These are phyloP conservation scores for Boletus subcaerulescens DNA, from an alignment of 768 basidiomycete genomes.

Conservation along the genomic window DNA sequence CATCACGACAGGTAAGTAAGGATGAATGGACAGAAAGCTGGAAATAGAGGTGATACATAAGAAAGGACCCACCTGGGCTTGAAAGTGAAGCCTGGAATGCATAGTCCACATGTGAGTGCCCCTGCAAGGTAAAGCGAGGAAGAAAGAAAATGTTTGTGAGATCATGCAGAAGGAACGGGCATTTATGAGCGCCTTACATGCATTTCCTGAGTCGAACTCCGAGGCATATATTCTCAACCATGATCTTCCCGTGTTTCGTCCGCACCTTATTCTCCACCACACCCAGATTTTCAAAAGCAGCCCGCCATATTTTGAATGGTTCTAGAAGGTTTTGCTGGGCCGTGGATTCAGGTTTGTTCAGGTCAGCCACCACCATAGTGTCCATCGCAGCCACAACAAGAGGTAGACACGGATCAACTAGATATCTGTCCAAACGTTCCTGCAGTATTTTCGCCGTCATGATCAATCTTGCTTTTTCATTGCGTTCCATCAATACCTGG, in stretches of 20 bases:
- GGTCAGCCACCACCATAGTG: background rate
- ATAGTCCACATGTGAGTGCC: conserved; percentile 19
- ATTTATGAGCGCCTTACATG: conserved; percentile 2
- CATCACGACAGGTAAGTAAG: background rate
- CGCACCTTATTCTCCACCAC: conserved; percentile 10
- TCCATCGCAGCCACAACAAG: background rate
- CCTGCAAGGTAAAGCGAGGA: background rate
- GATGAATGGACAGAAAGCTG: too few relatives aligned
- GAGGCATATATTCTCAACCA: background rate
- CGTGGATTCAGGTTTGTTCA: background rate
- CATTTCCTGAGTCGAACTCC: conserved; percentile 6
- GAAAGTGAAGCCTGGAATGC: conserved; percentile 11
- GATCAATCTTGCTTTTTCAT: conserved; percentile 11
- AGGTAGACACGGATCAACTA: conserved; percentile 14
- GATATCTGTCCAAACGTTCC: conserved; percentile 5
- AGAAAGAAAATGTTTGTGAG: background rate
- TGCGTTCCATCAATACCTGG: conserved; percentile 1
- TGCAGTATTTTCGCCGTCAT: conserved; percentile 13
- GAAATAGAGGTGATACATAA: too few relatives aligned
- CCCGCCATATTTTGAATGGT: background rate
- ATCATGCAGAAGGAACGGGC: too few relatives aligned
- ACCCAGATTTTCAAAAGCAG: conserved; percentile 14
- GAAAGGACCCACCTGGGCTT: conserved; percentile 8
- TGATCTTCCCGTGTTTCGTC: conserved; percentile 4
- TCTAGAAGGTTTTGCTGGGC: background rate